Evolutionary conservation across 305 asterid genomes (phyloP), one percentile per base, ranked within the genome.

Genomic region (Salvia sclarea): DNA sequence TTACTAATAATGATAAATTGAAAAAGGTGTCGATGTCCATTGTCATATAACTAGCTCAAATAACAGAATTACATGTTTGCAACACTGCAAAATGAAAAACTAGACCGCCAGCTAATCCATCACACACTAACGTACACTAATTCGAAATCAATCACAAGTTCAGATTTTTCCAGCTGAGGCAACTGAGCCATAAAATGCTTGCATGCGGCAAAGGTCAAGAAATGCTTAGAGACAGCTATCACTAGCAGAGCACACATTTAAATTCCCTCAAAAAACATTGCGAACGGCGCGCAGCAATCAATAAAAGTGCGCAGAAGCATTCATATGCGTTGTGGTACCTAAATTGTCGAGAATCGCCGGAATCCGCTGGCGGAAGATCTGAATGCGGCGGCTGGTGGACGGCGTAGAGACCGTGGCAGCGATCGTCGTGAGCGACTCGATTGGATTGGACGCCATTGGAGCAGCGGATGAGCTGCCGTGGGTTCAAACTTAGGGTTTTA

Each of bases 331-430:
- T 8, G 22, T 21, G 48, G 61, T 82, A 84, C 91, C 90, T 72
- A 77, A 75, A 77, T 73, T 79, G 69, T 35, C 66, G 65, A 91
- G 72, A 74, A 89, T 70, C 58, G 82, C 73, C 2, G 90, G 95
- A 80, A 92, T 86, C 82, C 85, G 89, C 69, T 73, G 82, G 70
- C 96, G 80, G 84, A 89, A 92, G 82, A 89, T 83, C 88, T 84
- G 92, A 59, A 85, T 74, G 68, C 95, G 88, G 16, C 78, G 87
- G 60, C 64, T 77, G 31, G 92, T 86, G n/a, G 96, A 92, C 64
- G 89, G 70, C 37, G 95, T 89, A 1, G 91, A 66, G 68, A 89
- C 60, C 44, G 80, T 82, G 16, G 90, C 72, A 71, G 84, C 79
- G 64, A 87, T 49, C 54, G 89, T 75, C 67, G 64, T 66, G 40